phyloP scores from a whole-genome alignment of 2,329 filamentous ascomycete species.

The Myriosclerotinia scirpicola region DNA sequence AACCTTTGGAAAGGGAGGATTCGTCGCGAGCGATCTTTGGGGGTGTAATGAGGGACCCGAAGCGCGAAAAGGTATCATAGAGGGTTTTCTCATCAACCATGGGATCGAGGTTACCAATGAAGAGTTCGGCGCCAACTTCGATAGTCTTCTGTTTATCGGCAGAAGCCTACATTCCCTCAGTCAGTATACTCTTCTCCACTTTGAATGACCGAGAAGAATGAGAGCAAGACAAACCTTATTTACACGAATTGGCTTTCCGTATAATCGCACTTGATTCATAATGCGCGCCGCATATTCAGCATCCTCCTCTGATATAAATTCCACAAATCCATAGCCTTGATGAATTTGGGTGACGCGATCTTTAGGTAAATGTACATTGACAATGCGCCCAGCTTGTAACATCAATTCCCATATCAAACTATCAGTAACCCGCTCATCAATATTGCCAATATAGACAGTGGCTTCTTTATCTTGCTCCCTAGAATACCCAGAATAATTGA shows the following conservation, averaged over 20 bases:
- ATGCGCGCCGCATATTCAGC: conserved; percentile 95
- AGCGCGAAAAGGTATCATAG: conserved; percentile 92
- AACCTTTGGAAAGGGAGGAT: conserved; percentile 84
- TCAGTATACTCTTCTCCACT: not conserved
- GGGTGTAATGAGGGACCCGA: conserved; percentile 78
- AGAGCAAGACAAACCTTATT: conserved; percentile 68
- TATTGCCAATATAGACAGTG: conserved; percentile 96
- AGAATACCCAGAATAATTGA: conserved; percentile 50
- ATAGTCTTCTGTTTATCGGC: conserved; percentile 93
- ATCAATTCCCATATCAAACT: conserved; percentile 95
- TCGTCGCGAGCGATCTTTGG: conserved; percentile 95
- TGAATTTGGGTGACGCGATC: conserved; percentile 96
- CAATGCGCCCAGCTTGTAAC: conserved; percentile 94
- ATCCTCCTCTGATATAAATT: conserved; percentile 93
- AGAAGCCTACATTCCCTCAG: conserved; percentile 48
- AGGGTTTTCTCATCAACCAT: conserved; percentile 95
- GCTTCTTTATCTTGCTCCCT: conserved; percentile 98
- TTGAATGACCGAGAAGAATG: not conserved
- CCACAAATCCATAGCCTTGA: conserved; percentile 98
- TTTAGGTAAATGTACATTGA: conserved; percentile 97
- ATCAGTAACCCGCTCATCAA: conserved; percentile 93
- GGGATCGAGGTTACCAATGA: conserved; percentile 90
- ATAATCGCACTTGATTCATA: conserved; percentile 93
- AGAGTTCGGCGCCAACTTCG: conserved; percentile 94
- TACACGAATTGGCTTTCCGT: conserved; percentile 91